A percentile compares a stretch with the other conserved stretches of the same genome.
These are phyloP conservation scores for Bimuria novae-zelandiae DNA, from an alignment of 2,329 filamentous ascomycete species.

Conservation along the genomic window DNA sequence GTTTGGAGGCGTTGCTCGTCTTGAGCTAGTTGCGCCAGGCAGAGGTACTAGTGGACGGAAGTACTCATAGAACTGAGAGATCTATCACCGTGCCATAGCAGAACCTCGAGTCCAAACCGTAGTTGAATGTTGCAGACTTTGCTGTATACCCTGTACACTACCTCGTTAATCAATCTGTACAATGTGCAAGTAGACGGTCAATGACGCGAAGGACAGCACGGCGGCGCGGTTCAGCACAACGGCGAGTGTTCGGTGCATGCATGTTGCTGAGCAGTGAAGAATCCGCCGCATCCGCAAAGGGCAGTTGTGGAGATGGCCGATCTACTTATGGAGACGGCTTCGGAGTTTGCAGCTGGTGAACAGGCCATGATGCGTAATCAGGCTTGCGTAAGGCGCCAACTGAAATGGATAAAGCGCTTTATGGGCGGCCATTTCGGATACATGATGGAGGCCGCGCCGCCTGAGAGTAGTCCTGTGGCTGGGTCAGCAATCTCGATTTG, in stretches of 20 bases:
- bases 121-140: too few relatives aligned
- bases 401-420: neutral
- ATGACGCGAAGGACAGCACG: neutral
- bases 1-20: neutral
- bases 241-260: neutral
- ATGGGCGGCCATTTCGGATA: neutral
- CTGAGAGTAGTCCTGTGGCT: constrained; percentile 5
- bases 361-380: neutral
- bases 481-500: constrained; percentile 8
- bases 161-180: too few relatives aligned
- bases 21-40: neutral
- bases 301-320: constrained; percentile 1
- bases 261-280: constrained; percentile 1
- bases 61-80: too few relatives aligned
- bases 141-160: too few relatives aligned
- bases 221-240: neutral
- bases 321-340: constrained; percentile 3
- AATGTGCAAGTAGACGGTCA: too few relatives aligned
- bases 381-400: neutral
- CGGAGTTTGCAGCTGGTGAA: neutral
- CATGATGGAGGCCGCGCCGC: neutral
- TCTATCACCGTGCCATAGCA: too few relatives aligned
- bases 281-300: constrained; percentile 2
- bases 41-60: neutral
- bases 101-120: too few relatives aligned